Evolutionary conservation across 257 asterid species (phyloP).

Genomic region (Solanum corneliomulleri): DNA sequence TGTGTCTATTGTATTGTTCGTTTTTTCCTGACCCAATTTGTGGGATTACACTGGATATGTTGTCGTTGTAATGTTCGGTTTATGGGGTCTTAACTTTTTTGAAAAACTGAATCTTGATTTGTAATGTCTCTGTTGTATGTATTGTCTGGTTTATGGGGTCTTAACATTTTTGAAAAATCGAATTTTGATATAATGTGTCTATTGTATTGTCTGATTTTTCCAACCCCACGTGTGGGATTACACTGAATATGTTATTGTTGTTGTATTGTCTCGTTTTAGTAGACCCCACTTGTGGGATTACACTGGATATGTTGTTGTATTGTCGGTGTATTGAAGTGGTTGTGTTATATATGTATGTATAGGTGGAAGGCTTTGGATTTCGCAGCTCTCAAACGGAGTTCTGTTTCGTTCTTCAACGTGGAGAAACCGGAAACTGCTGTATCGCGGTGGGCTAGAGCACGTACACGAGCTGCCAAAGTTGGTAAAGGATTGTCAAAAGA

Average conservation of each 20-base stretch:
- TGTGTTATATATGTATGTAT: background rate
- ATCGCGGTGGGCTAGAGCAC: conserved; percentile 92
- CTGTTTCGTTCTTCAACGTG: conserved; percentile 66
- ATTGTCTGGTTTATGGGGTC: too few species aligned
- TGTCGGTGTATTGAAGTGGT: background rate
- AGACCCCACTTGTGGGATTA: too few species aligned
- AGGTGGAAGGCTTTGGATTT: conserved; percentile 98
- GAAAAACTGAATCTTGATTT: too few species aligned
- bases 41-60: background rate
- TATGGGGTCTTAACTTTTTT: too few species aligned
- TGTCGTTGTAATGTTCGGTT: too few species aligned
- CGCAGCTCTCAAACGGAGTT: conserved; percentile 73
- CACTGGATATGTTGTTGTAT: background rate
- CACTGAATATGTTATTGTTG: background rate
- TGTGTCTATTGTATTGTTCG: background rate
- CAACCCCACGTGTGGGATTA: background rate
- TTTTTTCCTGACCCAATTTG: background rate
- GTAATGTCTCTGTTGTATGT: too few species aligned
- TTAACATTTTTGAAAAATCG: too few species aligned
- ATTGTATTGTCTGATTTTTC: too few species aligned
- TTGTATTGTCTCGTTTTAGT: background rate
- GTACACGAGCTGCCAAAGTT: conserved; percentile 91
- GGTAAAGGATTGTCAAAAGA: conserved; percentile 95
- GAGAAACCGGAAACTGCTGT: conserved; percentile 84
- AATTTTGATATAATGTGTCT: too few species aligned